Evolutionary conservation across 2,329 filamentous ascomycete genomes (phyloP), one percentile per base, ranked within the genome.

Genomic region (Aureobasidium melanogenum): DNA sequence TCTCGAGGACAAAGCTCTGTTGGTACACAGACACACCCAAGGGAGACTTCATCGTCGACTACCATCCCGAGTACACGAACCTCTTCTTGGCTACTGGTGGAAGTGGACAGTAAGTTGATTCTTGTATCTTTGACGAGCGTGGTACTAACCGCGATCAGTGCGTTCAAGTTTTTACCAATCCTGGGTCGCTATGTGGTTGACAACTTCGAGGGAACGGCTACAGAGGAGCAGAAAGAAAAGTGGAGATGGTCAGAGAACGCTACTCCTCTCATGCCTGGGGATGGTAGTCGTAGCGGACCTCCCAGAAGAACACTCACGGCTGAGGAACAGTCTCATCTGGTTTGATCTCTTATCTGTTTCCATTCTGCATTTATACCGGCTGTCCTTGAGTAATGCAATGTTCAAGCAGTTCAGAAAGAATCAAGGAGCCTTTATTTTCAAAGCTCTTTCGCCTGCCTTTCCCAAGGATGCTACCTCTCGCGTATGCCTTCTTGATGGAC

Each of bases 71-170:
- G 17, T 75, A 73, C 58, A 65, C 69, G n/a, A 75, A 77, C 0
- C 65, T 85, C 0, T 79, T 83, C 66, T 74, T 84, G 0, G 82
- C 81, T 3, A 84, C 82, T 0, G 82, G 80, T 1, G 83, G 83
- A 0, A 81, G 79, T 38, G 82, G 82, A 0, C 82, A 84, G 67
- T 69, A 54, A 66, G 67, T 65, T 19, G 5, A 0, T n/a, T 15
- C 5, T 17, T 10, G 3, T 17, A n/a, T 6, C 1, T 6, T 2
- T n/a, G 24, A 30, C 10, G 34, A 26, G 44, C 50, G 39, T 10
- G 2, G 5, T 28, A 3, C 30, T 26, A 14, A 48, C 9, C 2
- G 5, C 5, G 1, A 14, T 4, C 24, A 69, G 67, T 52, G 67
- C 62, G 6, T 69, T 68, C 63, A 69, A 68, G 26, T 69, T 69